Percentiles rank a stretch among this genome's conserved stretches.
Evolutionary conservation across 2,329 filamentous ascomycete species (phyloP).

Genomic region (Biscogniauxia mediterranea): DNA sequence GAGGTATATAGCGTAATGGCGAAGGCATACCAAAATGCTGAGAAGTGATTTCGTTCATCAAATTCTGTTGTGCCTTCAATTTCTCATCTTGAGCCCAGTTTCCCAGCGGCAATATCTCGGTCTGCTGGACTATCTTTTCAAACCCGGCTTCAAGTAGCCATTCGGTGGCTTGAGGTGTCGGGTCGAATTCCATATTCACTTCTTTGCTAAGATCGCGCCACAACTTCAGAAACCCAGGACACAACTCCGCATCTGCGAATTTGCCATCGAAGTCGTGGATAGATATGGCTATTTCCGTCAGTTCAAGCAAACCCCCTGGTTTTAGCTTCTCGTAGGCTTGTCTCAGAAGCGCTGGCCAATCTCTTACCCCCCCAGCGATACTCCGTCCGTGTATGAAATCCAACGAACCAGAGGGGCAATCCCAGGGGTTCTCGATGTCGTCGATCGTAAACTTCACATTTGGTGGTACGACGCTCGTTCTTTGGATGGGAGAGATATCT

Average conservation of each 20-base stretch:
- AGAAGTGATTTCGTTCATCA: slow-evolving; percentile 36
- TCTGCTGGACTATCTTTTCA: slow-evolving; percentile 39
- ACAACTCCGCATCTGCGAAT: slow-evolving; percentile 32
- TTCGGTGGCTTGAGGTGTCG: slow-evolving; percentile 34
- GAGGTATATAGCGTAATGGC: neutral
- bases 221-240: slow-evolving; percentile 35
- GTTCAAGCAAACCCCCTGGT: slow-evolving; percentile 45
- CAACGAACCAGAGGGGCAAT: slow-evolving; percentile 25
- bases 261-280: slow-evolving; percentile 40
- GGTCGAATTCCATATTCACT: slow-evolving; percentile 40
- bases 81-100: slow-evolving; percentile 41
- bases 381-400: slow-evolving; percentile 46
- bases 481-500: slow-evolving; percentile 41
- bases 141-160: slow-evolving; percentile 40
- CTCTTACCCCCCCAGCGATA: slow-evolving; percentile 44
- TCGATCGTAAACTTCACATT: slow-evolving; percentile 60
- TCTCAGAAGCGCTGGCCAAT: slow-evolving; percentile 38
- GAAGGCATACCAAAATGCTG: slow-evolving; percentile 33
- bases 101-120: slow-evolving; percentile 42
- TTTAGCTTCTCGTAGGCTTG: slow-evolving; percentile 41
- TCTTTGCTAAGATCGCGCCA: slow-evolving; percentile 29
- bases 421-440: slow-evolving; percentile 52
- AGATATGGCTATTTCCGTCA: slow-evolving; percentile 41
- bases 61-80: slow-evolving; percentile 35
- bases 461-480: slow-evolving; percentile 48